phyloP scores from a whole-genome alignment of 495 filamentous ascomycete species.

The Aspergillus steynii region DNA sequence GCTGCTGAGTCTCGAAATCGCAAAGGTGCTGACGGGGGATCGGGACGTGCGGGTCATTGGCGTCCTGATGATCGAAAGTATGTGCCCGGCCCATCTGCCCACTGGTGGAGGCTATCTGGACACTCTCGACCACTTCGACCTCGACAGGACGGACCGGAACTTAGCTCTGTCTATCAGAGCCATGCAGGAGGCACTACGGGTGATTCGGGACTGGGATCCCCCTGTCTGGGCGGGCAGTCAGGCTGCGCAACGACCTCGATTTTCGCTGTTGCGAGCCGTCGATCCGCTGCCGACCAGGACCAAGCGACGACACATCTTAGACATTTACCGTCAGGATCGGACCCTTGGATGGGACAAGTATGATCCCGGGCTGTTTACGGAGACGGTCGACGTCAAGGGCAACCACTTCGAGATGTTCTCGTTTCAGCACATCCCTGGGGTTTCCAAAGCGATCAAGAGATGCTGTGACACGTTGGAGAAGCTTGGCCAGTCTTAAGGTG shows the following conservation, averaged over 20 bases:
- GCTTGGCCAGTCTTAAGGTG: neutral
- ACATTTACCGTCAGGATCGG: neutral
- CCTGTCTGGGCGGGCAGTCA: neutral
- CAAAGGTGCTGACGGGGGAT: constrained; percentile 2
- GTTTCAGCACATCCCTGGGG: neutral
- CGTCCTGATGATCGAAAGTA: constrained; percentile 1
- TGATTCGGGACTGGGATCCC: neutral
- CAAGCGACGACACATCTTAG: neutral
- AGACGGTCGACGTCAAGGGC: neutral
- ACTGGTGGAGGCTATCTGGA: neutral
- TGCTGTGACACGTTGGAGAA: neutral
- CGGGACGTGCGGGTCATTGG: neutral
- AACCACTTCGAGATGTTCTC: constrained; percentile 2
- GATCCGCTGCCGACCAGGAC: neutral
- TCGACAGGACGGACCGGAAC: neutral
- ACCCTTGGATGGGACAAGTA: neutral
- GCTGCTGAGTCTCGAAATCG: neutral
- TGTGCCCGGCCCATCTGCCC: neutral
- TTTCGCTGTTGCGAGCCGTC: neutral
- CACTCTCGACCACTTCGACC: neutral
- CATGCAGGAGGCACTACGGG: neutral
- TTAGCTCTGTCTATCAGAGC: neutral
- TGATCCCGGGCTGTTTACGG: neutral
- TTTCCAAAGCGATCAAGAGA: neutral
- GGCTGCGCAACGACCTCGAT: neutral